Percentiles rank a stretch among this genome's conserved stretches.
Evolutionary conservation across 2,329 filamentous ascomycete genomes (phyloP).

Genomic region (Claviceps purpurea): DNA sequence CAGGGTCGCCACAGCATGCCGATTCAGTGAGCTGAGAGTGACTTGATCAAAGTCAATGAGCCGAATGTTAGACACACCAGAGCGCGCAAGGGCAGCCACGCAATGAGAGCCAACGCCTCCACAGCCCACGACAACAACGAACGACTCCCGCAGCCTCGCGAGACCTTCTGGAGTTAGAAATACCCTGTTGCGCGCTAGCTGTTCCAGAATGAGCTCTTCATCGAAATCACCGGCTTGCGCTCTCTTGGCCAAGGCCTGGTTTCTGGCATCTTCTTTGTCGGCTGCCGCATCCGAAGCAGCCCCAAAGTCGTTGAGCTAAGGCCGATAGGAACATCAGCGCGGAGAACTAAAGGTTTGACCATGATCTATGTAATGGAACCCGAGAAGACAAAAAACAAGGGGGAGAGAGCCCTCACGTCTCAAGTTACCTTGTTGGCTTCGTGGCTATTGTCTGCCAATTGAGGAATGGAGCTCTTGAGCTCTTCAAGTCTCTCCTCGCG

Average conservation of each 20-base stretch:
- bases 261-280: conserved; percentile 49
- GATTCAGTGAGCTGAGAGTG: conserved; percentile 81
- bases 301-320: conserved; percentile 48
- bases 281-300: conserved; percentile 31
- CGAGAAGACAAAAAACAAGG: no score
- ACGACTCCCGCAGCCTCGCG: conserved; percentile 62
- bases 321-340: conserved; percentile 1
- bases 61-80: conserved; percentile 75
- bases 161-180: conserved; percentile 80
- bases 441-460: conserved; percentile 9
- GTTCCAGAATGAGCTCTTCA: conserved; percentile 80
- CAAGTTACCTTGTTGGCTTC: conserved; percentile 11
- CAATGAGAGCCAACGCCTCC: conserved; percentile 94
- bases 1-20: conserved; percentile 89
- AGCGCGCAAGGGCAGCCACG: conserved; percentile 70
- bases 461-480: conserved; percentile 48
- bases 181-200: conserved; percentile 82
- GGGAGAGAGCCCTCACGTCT: background rate
- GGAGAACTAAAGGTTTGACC: background rate
- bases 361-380: no score
- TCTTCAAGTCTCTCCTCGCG: conserved; percentile 38
- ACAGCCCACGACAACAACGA: conserved; percentile 81
- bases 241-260: conserved; percentile 42
- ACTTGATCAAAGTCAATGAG: conserved; percentile 97
- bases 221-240: conserved; percentile 52